Conservation (phyloP, 352 stramenopile genomes). For the Saprolegnia diclina region DNA sequence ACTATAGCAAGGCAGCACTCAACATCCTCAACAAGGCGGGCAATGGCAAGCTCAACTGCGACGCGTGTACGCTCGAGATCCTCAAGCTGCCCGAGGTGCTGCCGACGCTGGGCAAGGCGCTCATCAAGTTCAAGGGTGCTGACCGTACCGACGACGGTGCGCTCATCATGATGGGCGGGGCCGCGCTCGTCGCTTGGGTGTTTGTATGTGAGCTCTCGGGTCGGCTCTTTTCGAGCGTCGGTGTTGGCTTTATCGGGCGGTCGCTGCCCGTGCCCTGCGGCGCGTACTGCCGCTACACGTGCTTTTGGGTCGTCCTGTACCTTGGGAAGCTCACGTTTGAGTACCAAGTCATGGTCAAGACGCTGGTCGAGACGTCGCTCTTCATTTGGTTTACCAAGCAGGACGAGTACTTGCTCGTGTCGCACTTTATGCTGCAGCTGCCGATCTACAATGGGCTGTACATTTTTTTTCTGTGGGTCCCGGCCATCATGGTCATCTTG, state of each 20-base stretch:
- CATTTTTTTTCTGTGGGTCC: conserved; percentile 57
- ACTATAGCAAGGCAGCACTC: conserved; percentile 20
- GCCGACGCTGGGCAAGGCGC: not conserved
- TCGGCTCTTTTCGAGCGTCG: conserved; percentile 51
- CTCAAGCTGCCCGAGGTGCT: conserved; percentile 17
- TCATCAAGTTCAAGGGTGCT: conserved; percentile 40
- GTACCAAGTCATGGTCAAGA: conserved; percentile 96
- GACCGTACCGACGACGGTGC: conserved; percentile 57
- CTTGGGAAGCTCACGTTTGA: conserved; percentile 96
- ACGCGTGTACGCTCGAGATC: conserved; percentile 28
- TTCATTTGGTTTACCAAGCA: conserved; percentile 76
- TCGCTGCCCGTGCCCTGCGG: conserved; percentile 55
- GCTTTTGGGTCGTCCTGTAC: conserved; percentile 79
- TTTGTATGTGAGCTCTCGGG: conserved; percentile 65
- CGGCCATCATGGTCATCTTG: conserved; percentile 77
- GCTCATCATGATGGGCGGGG: conserved; percentile 48
- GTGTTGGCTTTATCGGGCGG: conserved; percentile 55
- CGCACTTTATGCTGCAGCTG: conserved; percentile 41
- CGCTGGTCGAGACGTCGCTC: conserved; percentile 92
- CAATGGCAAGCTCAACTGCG: conserved; percentile 28
- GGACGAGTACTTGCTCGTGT: conserved; percentile 14
- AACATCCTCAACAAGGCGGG: conserved; percentile 25
- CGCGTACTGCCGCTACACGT: conserved; percentile 43
- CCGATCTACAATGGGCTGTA: conserved; percentile 57
- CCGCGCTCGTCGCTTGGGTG: conserved; percentile 51